Evolutionary conservation across 768 basidiomycete genomes (phyloP).

Genomic region (Leccinum fibrillosum): DNA sequence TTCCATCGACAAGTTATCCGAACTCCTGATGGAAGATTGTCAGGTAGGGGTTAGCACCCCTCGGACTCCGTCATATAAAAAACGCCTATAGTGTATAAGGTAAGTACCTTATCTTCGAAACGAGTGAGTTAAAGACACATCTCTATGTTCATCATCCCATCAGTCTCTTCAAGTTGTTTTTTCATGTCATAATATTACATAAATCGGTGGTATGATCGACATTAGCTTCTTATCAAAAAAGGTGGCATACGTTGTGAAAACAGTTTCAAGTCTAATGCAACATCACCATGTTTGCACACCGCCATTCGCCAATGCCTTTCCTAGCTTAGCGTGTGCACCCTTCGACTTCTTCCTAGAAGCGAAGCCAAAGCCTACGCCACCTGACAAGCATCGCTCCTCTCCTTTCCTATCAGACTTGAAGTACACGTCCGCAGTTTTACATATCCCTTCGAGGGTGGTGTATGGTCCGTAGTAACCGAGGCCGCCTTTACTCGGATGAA

Average conservation of each 20-base stretch:
- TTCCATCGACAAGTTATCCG: neutral
- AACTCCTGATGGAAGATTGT: neutral
- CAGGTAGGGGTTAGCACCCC: neutral
- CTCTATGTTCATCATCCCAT: neutral
- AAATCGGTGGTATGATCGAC: neutral
- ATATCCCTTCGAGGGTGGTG: constrained; percentile 56
- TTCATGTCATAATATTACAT: neutral
- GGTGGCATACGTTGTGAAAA: neutral
- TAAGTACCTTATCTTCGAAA: neutral
- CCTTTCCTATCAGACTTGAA: constrained; percentile 34
- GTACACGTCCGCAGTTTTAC: constrained; percentile 52
- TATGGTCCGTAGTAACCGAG: constrained; percentile 60
- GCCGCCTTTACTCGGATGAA: constrained; percentile 53
- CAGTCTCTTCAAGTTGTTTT: neutral
- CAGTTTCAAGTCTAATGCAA: constrained; percentile 16
- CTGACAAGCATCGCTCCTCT: constrained; percentile 39
- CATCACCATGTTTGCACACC: constrained; percentile 15
- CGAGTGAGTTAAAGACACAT: neutral
- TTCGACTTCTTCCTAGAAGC: constrained; percentile 23
- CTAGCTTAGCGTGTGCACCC: constrained; percentile 24
- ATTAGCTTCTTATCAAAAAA: neutral
- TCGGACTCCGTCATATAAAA: neutral
- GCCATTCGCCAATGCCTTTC: constrained; percentile 24
- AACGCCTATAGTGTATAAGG: neutral
- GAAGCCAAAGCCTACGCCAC: constrained; percentile 46